phyloP scores from a whole-genome alignment of 2,329 filamentous ascomycete species.

The Paecilomyces niveus region DNA sequence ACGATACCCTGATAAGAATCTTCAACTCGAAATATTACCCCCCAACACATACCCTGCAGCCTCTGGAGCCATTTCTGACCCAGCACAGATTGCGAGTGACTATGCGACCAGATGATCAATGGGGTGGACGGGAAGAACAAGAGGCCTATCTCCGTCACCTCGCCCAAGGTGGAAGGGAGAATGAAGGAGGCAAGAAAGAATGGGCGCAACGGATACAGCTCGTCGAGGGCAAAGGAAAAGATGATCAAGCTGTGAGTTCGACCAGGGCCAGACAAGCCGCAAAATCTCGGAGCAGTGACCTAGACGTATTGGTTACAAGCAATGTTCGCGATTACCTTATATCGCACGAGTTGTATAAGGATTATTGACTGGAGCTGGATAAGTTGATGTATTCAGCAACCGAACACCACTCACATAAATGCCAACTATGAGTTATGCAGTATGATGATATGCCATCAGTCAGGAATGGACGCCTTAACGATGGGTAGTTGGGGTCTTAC shows the following conservation, averaged over 20 bases:
- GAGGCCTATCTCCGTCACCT: conserved; percentile 29
- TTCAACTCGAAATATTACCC: conserved; percentile 45
- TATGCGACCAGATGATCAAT: conserved; percentile 34
- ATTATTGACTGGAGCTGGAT: conserved; percentile 1
- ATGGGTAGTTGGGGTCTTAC: background rate
- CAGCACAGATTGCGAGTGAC: conserved; percentile 39
- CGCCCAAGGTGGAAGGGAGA: conserved; percentile 29
- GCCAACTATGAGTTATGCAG: background rate
- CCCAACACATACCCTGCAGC: conserved; percentile 34
- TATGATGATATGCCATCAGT: background rate
- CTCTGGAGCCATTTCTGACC: conserved; percentile 35
- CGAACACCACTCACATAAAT: background rate
- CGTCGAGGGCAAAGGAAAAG: conserved; percentile 30
- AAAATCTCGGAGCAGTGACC: conserved; percentile 19
- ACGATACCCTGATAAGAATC: conserved; percentile 43
- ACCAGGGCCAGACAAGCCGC: conserved; percentile 35
- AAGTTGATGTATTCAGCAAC: background rate
- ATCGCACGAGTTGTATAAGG: conserved; percentile 22
- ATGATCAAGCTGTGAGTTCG: conserved; percentile 34
- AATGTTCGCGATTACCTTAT: conserved; percentile 27
- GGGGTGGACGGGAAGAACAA: conserved; percentile 34
- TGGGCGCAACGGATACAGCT: conserved; percentile 38
- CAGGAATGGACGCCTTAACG: background rate
- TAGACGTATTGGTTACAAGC: conserved; percentile 29
- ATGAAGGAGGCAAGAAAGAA: conserved; percentile 31